These are phyloP conservation scores for Celoporthe dispersa DNA, from an alignment of 2,329 filamentous ascomycete genomes.

Conservation along the genomic window DNA sequence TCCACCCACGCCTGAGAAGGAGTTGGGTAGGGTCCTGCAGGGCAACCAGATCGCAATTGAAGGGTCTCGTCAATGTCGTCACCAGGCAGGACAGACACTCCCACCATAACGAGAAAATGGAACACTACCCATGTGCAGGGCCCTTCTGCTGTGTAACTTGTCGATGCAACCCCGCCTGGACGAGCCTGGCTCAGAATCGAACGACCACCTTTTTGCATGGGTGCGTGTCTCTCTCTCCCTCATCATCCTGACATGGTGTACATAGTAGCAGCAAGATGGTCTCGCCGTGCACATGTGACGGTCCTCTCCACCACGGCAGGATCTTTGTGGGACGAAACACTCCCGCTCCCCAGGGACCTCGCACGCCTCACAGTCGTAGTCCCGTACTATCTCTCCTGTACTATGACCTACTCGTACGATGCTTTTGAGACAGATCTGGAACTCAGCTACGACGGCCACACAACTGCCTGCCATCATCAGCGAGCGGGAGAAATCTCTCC, in stretches of 20 bases:
- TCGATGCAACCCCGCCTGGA: not conserved
- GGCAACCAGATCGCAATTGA: not conserved
- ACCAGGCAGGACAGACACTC: not conserved
- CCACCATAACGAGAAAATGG: not conserved
- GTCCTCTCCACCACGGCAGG: not conserved
- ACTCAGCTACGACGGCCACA: not conserved
- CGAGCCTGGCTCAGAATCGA: not conserved
- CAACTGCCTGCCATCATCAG: not conserved
- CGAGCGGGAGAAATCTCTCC: not conserved
- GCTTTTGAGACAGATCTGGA: conserved; percentile 3
- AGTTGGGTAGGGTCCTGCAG: not conserved
- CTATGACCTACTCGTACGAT: conserved; percentile 8
- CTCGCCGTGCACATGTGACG: not conserved
- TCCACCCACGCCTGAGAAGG: not conserved
- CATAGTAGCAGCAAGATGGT: not conserved
- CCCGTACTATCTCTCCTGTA: not conserved
- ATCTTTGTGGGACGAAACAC: not conserved
- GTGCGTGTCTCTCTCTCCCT: not conserved
- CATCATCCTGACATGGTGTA: not conserved
- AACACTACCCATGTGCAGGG: not conserved
- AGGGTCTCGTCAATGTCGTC: not conserved
- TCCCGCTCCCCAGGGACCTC: not conserved
- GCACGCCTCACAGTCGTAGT: not conserved
- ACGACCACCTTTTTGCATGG: not conserved
- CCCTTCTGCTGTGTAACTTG: not conserved